Evolutionary conservation across 1,284 basidiomycete species (phyloP).

Genomic region (Rhodofomes roseus): DNA sequence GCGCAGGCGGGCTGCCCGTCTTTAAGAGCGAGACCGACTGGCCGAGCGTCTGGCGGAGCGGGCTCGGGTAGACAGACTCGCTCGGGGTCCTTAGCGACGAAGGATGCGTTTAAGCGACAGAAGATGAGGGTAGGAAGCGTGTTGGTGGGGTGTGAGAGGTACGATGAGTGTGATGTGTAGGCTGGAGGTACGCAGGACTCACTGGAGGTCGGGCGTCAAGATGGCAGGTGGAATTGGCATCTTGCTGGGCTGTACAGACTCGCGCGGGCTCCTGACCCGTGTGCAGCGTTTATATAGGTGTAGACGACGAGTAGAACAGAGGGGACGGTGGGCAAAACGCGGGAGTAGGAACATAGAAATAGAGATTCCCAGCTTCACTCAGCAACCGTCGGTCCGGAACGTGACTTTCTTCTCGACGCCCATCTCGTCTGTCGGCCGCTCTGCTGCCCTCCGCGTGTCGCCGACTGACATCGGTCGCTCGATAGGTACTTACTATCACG

Average conservation of each 20-base stretch:
- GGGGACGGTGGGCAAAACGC: conserved; percentile 4
- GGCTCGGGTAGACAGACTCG: conserved; percentile 20
- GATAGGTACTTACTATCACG: no score
- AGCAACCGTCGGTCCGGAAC: conserved; percentile 5
- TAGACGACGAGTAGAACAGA: not conserved
- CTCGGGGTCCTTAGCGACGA: conserved; percentile 15
- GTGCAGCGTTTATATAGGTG: not conserved
- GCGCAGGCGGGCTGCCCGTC: conserved; percentile 10
- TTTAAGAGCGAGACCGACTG: conserved; percentile 14
- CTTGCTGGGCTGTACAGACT: conserved; percentile 4
- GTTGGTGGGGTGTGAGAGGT: conserved; percentile 3
- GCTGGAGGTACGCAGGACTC: conserved; percentile 11
- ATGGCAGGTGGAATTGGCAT: conserved; percentile 29
- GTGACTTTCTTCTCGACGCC: conserved; percentile 7
- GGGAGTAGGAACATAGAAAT: conserved; percentile 14
- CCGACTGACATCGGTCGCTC: not conserved
- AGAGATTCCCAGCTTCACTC: conserved; percentile 6
- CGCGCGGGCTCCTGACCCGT: not conserved
- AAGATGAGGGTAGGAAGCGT: not conserved
- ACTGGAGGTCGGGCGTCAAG: conserved; percentile 25
- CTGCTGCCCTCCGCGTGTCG: not conserved
- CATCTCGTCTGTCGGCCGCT: conserved; percentile 2
- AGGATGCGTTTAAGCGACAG: no score
- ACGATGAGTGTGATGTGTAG: not conserved
- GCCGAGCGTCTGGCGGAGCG: conserved; percentile 17